Conservation (phyloP, 192 early-diverging fungal genomes). For the Rhizophlyctis rosea region DNA sequence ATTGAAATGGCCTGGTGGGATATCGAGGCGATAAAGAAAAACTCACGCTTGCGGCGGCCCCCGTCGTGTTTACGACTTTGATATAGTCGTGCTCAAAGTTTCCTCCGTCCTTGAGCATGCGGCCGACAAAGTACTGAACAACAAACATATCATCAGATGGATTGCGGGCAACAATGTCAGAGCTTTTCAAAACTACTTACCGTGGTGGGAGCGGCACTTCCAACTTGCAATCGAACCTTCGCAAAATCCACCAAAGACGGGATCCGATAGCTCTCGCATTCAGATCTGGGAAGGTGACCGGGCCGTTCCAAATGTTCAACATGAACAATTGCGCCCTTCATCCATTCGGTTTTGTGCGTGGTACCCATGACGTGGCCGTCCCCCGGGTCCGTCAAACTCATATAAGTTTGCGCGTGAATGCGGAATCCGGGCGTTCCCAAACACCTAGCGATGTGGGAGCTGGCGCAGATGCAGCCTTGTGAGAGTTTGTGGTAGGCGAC, state of each 20-base stretch:
- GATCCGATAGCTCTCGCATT: slow-evolving; percentile 7
- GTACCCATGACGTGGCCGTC: slow-evolving; percentile 5
- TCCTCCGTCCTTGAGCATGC: slow-evolving; percentile 7
- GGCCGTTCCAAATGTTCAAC: slow-evolving; percentile 15
- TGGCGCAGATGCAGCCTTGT: background rate
- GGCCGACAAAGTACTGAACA: slow-evolving; percentile 7
- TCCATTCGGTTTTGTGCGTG: background rate
- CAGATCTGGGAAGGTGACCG: background rate
- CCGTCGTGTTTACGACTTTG: slow-evolving; percentile 9
- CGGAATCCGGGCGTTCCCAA: slow-evolving; percentile 8
- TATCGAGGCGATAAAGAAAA: background rate
- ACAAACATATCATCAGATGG: background rate
- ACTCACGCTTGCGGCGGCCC: slow-evolving; percentile 4
- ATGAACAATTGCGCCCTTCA: slow-evolving; percentile 9
- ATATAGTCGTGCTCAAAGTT: slow-evolving; percentile 10
- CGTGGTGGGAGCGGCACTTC: slow-evolving; percentile 4
- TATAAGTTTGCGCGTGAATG: slow-evolving; percentile 7
- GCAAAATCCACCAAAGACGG: slow-evolving; percentile 9
- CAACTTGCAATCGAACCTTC: slow-evolving; percentile 3
- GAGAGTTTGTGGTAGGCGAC: background rate
- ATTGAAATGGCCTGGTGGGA: background rate
- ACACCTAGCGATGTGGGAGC: background rate
- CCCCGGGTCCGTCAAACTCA: slow-evolving; percentile 9
- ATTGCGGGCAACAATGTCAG: background rate
- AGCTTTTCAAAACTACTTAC: background rate